Evolutionary conservation across 306 rosid genomes (phyloP).

Genomic region (Prunus campanulata): DNA sequence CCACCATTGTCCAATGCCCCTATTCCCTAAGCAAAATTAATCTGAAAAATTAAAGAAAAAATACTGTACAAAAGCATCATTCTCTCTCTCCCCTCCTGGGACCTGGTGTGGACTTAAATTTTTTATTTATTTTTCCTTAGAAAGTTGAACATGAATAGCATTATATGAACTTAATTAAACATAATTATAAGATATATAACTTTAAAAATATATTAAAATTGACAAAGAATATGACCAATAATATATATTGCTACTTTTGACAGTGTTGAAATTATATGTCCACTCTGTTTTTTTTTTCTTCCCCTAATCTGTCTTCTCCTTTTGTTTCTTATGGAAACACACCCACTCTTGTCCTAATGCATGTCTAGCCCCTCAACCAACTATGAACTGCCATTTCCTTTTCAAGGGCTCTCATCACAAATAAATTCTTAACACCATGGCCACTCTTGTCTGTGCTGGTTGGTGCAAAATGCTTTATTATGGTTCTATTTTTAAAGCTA

Average conservation of each 20-base stretch:
- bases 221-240: neutral
- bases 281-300: neutral
- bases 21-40: neutral
- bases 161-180: neutral
- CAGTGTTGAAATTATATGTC: neutral
- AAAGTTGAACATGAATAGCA: slow-evolving; percentile 1
- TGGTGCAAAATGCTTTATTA: slow-evolving; percentile 27
- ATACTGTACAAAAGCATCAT: neutral
- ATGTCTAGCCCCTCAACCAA: slow-evolving; percentile 3
- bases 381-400: slow-evolving; percentile 29
- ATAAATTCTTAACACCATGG: slow-evolving; percentile 19
- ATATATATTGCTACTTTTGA: neutral
- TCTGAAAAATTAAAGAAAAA: neutral
- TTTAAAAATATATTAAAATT: neutral
- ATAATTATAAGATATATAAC: neutral
- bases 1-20: neutral
- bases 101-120: neutral
- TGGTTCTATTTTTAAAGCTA: neutral
- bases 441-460: slow-evolving; percentile 21
- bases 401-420: slow-evolving; percentile 27
- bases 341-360: slow-evolving; percentile 12
- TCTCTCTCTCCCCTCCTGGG: neutral
- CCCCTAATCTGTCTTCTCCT: neutral
- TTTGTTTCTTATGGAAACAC: slow-evolving; percentile 2
- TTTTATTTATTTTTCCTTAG: neutral